Base-by-base conservation (phyloP, 768 basidiomycete species). In the Mycena leptocephala region DNA sequence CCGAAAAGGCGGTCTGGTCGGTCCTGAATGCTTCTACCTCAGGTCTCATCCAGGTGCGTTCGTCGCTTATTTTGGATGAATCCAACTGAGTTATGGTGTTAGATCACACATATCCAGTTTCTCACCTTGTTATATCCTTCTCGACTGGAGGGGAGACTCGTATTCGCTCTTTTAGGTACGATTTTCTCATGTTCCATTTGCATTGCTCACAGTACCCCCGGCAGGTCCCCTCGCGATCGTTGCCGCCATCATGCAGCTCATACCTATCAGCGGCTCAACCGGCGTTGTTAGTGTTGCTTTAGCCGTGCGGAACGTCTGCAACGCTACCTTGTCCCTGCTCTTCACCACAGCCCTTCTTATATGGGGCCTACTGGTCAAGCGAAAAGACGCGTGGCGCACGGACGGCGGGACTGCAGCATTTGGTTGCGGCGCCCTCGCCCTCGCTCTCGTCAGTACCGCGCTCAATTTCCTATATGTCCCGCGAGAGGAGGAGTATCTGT, bases 71-170 rank as follows among this genome's bases (percentile, higher is more conserved):
- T n/a, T 53, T 5, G 6, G 24, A 10, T 35, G 33, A 32, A 30
- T 33, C 7, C 35, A 18, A 32, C 70, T 70, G 11, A 76, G 3
- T n/a, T 73, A n/a, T 11, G 10, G 28, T 61, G 22, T 0, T 81
- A 99, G 96, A 95, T 97, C 63, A 98, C 98, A 0, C 97, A 99
- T 82, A 98, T 99, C 63, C 98, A 99, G 84, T 99, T 99, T 84
- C 89, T 99, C 68, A 98, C 98, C 9, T 90, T 99, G 14, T 89
- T 99, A 13, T 99, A 96, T 83, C 98, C 98, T 9, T 99, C 98
- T 26, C 87, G 90, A 30, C 90, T 98, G 28, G 98, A 99, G 86
- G 94, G 93, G 5, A 87, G 94, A 39, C 91, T 99, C 46, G 96
- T 99, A 59, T 94, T 96, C 81, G 86, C 91, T 51, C 89, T 99